phyloP scores from a whole-genome alignment of 805 yeast species.

The Priceomyces fermenticarens region DNA sequence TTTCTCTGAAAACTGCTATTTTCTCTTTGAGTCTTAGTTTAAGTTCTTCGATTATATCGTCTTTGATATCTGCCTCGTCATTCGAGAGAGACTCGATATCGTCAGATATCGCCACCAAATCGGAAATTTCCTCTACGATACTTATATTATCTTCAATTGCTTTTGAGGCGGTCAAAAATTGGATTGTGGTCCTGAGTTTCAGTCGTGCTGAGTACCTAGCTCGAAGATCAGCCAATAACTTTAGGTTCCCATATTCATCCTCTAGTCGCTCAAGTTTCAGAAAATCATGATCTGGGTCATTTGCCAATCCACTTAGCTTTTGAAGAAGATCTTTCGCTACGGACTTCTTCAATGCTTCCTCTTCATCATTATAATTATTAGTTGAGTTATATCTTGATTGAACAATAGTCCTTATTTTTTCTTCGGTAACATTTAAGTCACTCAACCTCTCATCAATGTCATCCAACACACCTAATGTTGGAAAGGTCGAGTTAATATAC shows the following conservation, averaged over 20 bases:
- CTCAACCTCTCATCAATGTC: constrained; percentile 21
- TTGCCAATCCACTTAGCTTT: background rate
- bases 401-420: constrained; percentile 6
- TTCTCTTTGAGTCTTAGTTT: constrained; percentile 5
- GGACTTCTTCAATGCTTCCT: constrained; percentile 2
- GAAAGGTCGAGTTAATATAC: constrained; percentile 32
- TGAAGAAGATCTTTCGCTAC: constrained; percentile 2
- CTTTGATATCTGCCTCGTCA: background rate
- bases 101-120: constrained; percentile 4
- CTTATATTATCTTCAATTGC: constrained; percentile 1
- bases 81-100: constrained; percentile 6
- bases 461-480: constrained; percentile 32
- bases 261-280: constrained; percentile 11
- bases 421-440: constrained; percentile 18
- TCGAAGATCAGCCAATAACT: constrained; percentile 13
- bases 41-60: constrained; percentile 3
- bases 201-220: constrained; percentile 3
- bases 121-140: background rate
- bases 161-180: constrained; percentile 8
- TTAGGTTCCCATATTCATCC: constrained; percentile 13
- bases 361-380: background rate
- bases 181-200: constrained; percentile 1
- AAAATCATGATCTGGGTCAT: background rate
- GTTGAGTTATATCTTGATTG: constrained; percentile 1
- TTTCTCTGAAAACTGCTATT: constrained; percentile 2